These are phyloP conservation scores for Fusarium sp. DNA, from an alignment of 2,329 filamentous ascomycete genomes.

Conservation along the genomic window DNA sequence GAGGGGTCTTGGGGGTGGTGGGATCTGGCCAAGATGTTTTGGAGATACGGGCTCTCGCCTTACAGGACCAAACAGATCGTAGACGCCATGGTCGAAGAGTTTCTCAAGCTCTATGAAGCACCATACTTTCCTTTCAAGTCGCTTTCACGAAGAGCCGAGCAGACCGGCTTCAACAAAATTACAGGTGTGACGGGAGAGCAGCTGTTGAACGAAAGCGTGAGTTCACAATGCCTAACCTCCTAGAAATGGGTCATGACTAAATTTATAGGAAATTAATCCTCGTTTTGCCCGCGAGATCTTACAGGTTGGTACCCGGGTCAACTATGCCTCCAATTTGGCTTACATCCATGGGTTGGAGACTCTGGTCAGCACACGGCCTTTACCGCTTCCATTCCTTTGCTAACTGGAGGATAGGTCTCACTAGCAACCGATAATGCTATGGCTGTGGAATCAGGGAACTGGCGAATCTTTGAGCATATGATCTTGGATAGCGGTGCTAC, in stretches of 20 bases:
- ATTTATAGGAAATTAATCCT: conserved; percentile 62
- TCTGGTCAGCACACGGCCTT: conserved; percentile 65
- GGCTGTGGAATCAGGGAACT: conserved; percentile 86
- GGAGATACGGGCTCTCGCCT: conserved; percentile 86
- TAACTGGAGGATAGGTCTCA: conserved; percentile 67
- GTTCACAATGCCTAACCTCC: background rate
- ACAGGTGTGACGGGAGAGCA: conserved; percentile 80
- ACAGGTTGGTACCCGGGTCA: conserved; percentile 91
- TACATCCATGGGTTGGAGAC: conserved; percentile 89
- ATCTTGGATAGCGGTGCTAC: conserved; percentile 70
- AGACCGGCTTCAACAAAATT: conserved; percentile 73
- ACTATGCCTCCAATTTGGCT: conserved; percentile 91
- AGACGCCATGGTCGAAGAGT: conserved; percentile 75
- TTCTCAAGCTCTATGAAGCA: conserved; percentile 81
- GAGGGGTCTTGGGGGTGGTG: conserved; percentile 76
- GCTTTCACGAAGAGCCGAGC: conserved; percentile 73
- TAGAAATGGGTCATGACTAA: background rate
- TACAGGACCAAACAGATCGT: conserved; percentile 79
- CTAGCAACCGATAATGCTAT: conserved; percentile 90
- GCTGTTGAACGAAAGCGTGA: conserved; percentile 72
- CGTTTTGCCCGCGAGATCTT: conserved; percentile 83
- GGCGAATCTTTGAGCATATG: conserved; percentile 92
- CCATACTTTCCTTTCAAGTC: conserved; percentile 88
- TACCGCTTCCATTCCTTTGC: background rate
- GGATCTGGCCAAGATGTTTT: conserved; percentile 81